A percentile compares a stretch with the other conserved stretches of the same genome.
Evolutionary conservation across 768 basidiomycete genomes (phyloP).

Genomic region (Mycena rebaudengoi): DNA sequence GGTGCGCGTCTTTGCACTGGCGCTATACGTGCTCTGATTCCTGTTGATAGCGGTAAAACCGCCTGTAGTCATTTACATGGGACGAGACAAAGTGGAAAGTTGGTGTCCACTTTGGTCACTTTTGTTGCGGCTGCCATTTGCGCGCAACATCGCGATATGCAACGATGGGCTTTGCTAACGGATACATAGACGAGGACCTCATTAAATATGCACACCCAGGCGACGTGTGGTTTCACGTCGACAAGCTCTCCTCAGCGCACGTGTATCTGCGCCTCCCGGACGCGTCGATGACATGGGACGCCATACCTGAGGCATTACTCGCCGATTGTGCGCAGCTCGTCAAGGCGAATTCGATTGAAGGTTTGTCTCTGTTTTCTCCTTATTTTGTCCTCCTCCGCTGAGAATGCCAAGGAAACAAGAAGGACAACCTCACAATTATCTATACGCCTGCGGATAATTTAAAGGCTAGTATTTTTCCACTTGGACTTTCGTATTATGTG

Average conservation of each 20-base stretch:
- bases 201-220: conserved; percentile 92
- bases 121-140: too few species aligned
- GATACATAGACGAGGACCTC: conserved; percentile 90
- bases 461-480: conserved; percentile 62
- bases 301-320: conserved; percentile 81
- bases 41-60: conserved; percentile 44
- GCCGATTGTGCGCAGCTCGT: conserved; percentile 93
- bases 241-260: conserved; percentile 96
- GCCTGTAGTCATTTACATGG: conserved; percentile 87
- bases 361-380: conserved; percentile 43
- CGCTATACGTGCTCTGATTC: conserved; percentile 38
- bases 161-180: too few species aligned
- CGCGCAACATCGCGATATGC: too few species aligned
- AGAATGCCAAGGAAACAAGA: conserved; percentile 99
- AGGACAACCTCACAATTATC: conserved; percentile 91
- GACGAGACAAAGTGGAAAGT: conserved; percentile 97
- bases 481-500: neutral
- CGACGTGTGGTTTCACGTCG: conserved; percentile 96
- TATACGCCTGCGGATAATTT: conserved; percentile 94
- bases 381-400: too few species aligned
- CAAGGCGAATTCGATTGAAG: conserved; percentile 98
- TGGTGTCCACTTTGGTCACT: conserved; percentile 41
- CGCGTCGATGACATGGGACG: conserved; percentile 79
- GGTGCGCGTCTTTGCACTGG: conserved; percentile 66
- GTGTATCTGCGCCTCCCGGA: conserved; percentile 92